Percentiles rank a stretch among this genome's conserved stretches.
Evolutionary conservation across 1,284 basidiomycete species (phyloP).

Genomic region (Boletus putidus): DNA sequence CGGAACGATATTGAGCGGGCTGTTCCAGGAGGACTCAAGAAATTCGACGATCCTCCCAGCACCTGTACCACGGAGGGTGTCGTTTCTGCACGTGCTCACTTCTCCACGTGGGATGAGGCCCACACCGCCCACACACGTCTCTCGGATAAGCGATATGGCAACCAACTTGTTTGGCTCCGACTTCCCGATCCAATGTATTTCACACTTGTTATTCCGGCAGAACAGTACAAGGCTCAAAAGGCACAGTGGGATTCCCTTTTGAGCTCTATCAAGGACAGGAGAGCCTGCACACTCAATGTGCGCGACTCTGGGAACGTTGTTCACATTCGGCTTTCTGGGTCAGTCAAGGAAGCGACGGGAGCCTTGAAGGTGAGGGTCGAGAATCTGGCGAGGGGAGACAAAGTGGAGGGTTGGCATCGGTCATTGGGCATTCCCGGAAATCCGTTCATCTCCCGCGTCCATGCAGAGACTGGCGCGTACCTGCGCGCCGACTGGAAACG

Average conservation of each 20-base stretch:
- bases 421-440: constrained; percentile 37
- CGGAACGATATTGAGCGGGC: constrained; percentile 25
- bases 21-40: constrained; percentile 18
- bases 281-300: constrained; percentile 32
- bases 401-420: constrained; percentile 51
- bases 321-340: constrained; percentile 37
- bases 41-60: constrained; percentile 28
- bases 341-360: constrained; percentile 50
- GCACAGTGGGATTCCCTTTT: constrained; percentile 47
- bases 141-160: constrained; percentile 31
- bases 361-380: constrained; percentile 60
- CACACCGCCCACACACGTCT: constrained; percentile 40
- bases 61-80: constrained; percentile 28
- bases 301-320: constrained; percentile 25
- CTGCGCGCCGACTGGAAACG: constrained; percentile 46
- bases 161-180: constrained; percentile 37
- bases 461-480: constrained; percentile 42
- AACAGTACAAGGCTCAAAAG: constrained; percentile 54
- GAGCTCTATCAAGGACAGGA: constrained; percentile 36
- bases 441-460: constrained; percentile 40
- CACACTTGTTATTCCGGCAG: constrained; percentile 45
- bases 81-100: constrained; percentile 42
- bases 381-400: constrained; percentile 51
- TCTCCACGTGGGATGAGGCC: constrained; percentile 50
- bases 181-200: constrained; percentile 50